Evolutionary conservation across 371 early-diverging fungal genomes (phyloP).

Genomic region (Basidiobolus meristosporus): DNA sequence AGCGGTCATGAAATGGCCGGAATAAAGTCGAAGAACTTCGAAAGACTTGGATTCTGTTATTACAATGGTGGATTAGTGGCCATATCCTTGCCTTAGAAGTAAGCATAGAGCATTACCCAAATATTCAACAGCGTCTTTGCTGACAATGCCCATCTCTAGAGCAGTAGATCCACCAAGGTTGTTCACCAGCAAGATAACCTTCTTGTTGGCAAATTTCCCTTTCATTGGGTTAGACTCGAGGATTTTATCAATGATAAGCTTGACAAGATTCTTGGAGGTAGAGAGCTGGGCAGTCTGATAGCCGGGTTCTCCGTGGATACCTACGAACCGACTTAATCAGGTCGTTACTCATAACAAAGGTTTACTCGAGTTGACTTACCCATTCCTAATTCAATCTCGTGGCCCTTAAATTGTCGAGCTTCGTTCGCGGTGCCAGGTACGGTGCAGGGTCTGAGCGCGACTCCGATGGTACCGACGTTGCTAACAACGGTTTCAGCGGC

Average conservation of each 20-base stretch:
- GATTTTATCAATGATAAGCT: slow-evolving; percentile 26
- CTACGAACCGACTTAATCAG: slow-evolving; percentile 2
- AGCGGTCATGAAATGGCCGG: slow-evolving; percentile 49
- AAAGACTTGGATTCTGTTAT: too few species aligned
- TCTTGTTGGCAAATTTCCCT: slow-evolving; percentile 8
- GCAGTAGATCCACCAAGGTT: slow-evolving; percentile 58
- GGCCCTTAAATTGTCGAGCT: slow-evolving; percentile 13
- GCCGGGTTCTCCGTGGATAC: slow-evolving; percentile 50
- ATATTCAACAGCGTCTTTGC: slow-evolving; percentile 31
- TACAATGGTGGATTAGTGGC: slow-evolving; percentile 6
- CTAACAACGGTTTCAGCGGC: slow-evolving; percentile 24
- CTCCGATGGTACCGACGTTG: slow-evolving; percentile 53
- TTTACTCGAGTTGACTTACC: slow-evolving; percentile 16
- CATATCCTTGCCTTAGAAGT: slow-evolving; percentile 1
- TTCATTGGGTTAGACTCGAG: slow-evolving; percentile 21
- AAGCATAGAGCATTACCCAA: slow-evolving; percentile 2
- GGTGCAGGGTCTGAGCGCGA: slow-evolving; percentile 48
- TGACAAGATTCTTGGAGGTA: slow-evolving; percentile 25
- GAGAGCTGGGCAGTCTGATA: slow-evolving; percentile 20
- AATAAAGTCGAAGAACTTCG: slow-evolving; percentile 25
- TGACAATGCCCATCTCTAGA: slow-evolving; percentile 43
- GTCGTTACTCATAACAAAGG: too few species aligned
- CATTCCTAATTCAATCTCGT: slow-evolving; percentile 54
- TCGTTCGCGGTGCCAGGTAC: slow-evolving; percentile 35
- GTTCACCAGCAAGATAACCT: slow-evolving; percentile 42